Conservation (phyloP, 2,329 filamentous ascomycete genomes). For the Fusarium annulatum region DNA sequence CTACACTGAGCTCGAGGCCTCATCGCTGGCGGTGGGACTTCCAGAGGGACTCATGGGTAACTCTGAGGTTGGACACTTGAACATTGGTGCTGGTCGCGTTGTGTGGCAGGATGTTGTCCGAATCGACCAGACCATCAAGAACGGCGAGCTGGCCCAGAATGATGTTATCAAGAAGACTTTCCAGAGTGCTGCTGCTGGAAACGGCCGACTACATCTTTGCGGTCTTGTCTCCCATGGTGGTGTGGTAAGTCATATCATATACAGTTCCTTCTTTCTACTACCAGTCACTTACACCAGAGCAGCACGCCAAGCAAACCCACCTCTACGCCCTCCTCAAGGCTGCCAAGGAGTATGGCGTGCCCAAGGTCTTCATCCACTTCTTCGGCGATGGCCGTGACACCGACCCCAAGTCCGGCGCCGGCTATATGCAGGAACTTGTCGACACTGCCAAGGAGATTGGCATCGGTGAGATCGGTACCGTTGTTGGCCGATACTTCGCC, state of each 20-base stretch:
- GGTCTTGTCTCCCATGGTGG: slow-evolving; percentile 95
- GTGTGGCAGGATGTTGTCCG: slow-evolving; percentile 99
- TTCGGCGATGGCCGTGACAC: slow-evolving; percentile 98
- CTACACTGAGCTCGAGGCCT: slow-evolving; percentile 93
- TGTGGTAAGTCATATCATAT: slow-evolving; percentile 67
- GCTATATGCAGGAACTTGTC: slow-evolving; percentile 88
- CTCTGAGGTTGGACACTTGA: slow-evolving; percentile 97
- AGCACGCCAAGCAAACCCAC: slow-evolving; percentile 95
- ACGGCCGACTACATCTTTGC: slow-evolving; percentile 90
- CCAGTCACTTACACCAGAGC: slow-evolving; percentile 24
- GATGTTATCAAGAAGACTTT: slow-evolving; percentile 82
- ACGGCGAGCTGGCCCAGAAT: slow-evolving; percentile 79
- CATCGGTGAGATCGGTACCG: slow-evolving; percentile 86
- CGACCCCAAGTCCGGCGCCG: slow-evolving; percentile 91
- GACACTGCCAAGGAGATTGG: slow-evolving; percentile 86
- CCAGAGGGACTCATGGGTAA: slow-evolving; percentile 99
- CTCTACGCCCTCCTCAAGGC: slow-evolving; percentile 87
- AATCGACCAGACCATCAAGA: slow-evolving; percentile 93
- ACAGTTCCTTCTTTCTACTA: background rate
- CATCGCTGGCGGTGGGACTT: slow-evolving; percentile 92
- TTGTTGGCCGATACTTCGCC: slow-evolving; percentile 96
- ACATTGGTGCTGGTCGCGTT: slow-evolving; percentile 96
- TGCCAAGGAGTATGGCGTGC: slow-evolving; percentile 87
- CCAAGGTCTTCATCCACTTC: slow-evolving; percentile 98
- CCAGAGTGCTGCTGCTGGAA: slow-evolving; percentile 83